These are phyloP conservation scores for Candida tibetensis DNA, from an alignment of 805 yeast genomes.

Conservation along the genomic window DNA sequence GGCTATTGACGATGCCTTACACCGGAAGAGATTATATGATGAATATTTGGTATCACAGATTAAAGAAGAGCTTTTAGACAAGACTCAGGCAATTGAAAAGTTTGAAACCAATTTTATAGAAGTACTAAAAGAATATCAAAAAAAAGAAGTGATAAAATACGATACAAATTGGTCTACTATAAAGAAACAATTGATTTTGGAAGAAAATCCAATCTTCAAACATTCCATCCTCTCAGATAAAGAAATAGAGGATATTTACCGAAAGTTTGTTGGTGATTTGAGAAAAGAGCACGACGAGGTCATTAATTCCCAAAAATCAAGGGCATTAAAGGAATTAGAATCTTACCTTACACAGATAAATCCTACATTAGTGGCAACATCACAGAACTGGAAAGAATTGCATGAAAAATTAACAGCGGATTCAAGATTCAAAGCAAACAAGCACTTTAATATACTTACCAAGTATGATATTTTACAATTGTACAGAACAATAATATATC, in stretches of 20 bases:
- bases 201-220: constrained; percentile 65
- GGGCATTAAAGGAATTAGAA: constrained; percentile 53
- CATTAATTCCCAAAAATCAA: constrained; percentile 30
- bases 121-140: constrained; percentile 39
- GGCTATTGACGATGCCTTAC: constrained; percentile 58
- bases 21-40: constrained; percentile 62
- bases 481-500: constrained; percentile 41
- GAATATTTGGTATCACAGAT: constrained; percentile 46
- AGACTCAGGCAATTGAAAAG: constrained; percentile 50
- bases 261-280: constrained; percentile 46
- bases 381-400: constrained; percentile 38
- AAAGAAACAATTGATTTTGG: constrained; percentile 45
- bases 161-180: constrained; percentile 65
- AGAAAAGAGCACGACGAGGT: constrained; percentile 25
- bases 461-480: constrained; percentile 59
- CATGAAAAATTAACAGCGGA: constrained; percentile 39
- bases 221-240: constrained; percentile 58
- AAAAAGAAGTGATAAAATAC: constrained; percentile 41
- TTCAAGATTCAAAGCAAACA: constrained; percentile 55
- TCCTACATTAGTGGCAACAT: constrained; percentile 23
- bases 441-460: constrained; percentile 49
- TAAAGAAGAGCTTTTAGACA: constrained; percentile 51
- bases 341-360: constrained; percentile 45
- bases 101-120: constrained; percentile 53
- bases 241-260: constrained; percentile 54